Percentiles rank a stretch among this genome's conserved stretches.
These are phyloP conservation scores for Elongisporangium undulatum DNA, from an alignment of 352 stramenopile genomes.

Conservation along the genomic window DNA sequence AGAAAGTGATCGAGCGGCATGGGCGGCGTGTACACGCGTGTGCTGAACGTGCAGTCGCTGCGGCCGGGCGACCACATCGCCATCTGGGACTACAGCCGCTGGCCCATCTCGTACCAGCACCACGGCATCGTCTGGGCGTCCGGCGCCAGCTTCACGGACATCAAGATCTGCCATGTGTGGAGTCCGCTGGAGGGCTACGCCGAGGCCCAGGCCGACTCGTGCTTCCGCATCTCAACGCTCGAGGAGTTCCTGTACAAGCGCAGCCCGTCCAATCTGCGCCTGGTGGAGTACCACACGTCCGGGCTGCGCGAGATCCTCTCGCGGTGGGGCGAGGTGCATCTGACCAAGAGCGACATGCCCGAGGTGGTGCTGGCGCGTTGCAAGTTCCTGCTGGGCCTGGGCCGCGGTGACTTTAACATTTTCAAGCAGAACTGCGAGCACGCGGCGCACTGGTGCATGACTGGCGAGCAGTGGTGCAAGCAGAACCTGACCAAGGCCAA, in stretches of 20 bases:
- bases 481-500: conserved; percentile 72
- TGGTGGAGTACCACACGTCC: conserved; percentile 86
- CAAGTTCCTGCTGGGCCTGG: conserved; percentile 77
- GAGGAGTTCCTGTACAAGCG: conserved; percentile 78
- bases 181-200: conserved; percentile 68
- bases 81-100: conserved; percentile 85
- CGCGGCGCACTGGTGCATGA: conserved; percentile 87
- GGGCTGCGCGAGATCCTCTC: conserved; percentile 72
- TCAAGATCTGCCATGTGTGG: conserved; percentile 83
- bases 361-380: conserved; percentile 80
- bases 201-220: conserved; percentile 80
- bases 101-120: conserved; percentile 84
- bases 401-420: conserved; percentile 82
- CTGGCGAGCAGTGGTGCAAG: conserved; percentile 87
- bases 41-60: conserved; percentile 66
- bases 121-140: conserved; percentile 83
- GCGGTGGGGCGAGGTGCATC: conserved; percentile 81
- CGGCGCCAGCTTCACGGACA: conserved; percentile 51
- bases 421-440: conserved; percentile 88
- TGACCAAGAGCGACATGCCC: conserved; percentile 76
- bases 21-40: conserved; percentile 77
- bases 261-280: conserved; percentile 50
- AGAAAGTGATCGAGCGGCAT: conserved; percentile 25
- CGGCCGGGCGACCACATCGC: conserved; percentile 79
- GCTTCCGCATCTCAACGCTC: conserved; percentile 82